These are phyloP conservation scores for Sequoia sempervirens DNA, from an alignment of 75 land plant genomes.

Conservation along the genomic window DNA sequence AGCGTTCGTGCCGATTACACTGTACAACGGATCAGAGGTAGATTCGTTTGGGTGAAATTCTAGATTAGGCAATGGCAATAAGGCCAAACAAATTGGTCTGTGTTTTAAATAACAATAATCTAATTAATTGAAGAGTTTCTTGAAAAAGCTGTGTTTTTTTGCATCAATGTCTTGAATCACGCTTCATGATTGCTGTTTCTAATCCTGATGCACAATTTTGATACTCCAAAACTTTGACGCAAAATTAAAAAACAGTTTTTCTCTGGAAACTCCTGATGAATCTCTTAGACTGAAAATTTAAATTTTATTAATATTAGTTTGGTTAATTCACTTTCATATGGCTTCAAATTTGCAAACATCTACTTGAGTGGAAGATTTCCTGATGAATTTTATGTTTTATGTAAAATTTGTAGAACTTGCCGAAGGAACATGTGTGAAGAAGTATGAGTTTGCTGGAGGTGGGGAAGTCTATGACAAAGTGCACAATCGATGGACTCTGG, in stretches of 20 bases:
- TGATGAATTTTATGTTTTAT: neutral
- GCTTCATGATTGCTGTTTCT: too few species aligned
- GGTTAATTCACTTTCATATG: neutral
- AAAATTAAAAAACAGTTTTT: too few species aligned
- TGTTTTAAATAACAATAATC: neutral
- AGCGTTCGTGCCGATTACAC: constrained; percentile 79
- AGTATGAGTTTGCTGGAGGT: constrained; percentile 74
- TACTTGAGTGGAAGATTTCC: neutral
- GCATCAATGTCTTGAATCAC: too few species aligned
- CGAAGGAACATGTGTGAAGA: constrained; percentile 95
- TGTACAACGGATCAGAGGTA: constrained; percentile 85
- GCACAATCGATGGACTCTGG: constrained; percentile 71
- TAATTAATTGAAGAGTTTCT: neutral
- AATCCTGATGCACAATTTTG: too few species aligned
- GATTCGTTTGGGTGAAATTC: neutral
- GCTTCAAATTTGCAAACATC: neutral
- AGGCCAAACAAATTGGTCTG: neutral
- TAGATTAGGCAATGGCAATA: neutral
- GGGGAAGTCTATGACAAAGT: constrained; percentile 72
- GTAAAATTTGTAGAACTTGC: constrained; percentile 61
- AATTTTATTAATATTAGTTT: too few species aligned
- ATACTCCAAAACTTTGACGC: too few species aligned
- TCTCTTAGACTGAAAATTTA: too few species aligned
- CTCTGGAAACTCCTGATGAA: too few species aligned
- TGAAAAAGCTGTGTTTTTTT: too few species aligned